phyloP scores from a whole-genome alignment of 148 eudicot species.

The Silene uniflora region DNA sequence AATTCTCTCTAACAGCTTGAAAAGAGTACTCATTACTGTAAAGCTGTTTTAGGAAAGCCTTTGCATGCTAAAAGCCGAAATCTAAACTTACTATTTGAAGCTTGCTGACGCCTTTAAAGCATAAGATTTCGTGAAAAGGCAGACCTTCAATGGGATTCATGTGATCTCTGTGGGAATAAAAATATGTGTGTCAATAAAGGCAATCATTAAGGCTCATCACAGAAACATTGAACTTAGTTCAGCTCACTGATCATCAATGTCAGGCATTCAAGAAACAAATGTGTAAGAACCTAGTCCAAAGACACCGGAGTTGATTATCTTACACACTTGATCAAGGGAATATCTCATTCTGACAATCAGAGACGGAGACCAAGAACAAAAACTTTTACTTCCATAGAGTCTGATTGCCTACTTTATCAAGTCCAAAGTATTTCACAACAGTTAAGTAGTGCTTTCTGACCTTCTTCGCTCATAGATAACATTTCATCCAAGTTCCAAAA shows the following conservation, averaged over 20 bases:
- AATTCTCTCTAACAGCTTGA: not conserved
- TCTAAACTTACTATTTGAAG: slow-evolving; percentile 64
- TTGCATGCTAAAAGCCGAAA: not conserved
- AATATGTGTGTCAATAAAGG: slow-evolving; percentile 11
- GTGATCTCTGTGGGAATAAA: slow-evolving; percentile 46
- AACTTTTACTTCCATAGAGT: not conserved
- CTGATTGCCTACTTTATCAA: not conserved
- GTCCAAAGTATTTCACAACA: not conserved
- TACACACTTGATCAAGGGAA: not conserved
- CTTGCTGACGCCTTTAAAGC: slow-evolving; percentile 67
- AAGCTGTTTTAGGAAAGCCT: slow-evolving; percentile 14
- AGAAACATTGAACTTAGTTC: not conserved
- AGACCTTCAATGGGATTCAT: slow-evolving; percentile 67
- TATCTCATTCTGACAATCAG: not conserved
- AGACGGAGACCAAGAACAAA: not conserved
- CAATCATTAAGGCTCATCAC: not conserved
- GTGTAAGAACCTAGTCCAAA: not conserved
- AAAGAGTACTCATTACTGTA: not conserved
- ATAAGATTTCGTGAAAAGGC: slow-evolving; percentile 65
- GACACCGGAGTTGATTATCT: not conserved
- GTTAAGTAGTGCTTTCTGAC: not conserved
- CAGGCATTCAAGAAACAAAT: slow-evolving; percentile 1
- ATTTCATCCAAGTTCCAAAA: not conserved
- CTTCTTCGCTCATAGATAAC: not conserved
- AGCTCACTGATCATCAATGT: not conserved